Conservation (phyloP, 257 asterid species). For the Ophiorrhiza pumila region DNA sequence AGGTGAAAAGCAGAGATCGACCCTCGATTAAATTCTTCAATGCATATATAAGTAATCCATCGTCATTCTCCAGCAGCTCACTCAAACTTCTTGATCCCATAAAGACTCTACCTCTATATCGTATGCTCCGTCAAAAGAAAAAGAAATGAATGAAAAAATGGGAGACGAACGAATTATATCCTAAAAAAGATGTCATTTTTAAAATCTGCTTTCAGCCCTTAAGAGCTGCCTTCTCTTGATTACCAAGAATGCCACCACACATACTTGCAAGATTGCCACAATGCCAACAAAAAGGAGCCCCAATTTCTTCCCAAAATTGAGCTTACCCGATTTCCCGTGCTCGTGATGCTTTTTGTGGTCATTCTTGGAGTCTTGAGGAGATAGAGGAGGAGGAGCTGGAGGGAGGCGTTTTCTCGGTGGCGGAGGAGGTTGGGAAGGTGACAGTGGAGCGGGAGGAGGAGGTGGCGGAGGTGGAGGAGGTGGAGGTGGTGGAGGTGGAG, state of each 20-base stretch:
- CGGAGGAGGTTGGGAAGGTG: conserved; percentile 26
- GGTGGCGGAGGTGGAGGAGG: conserved; percentile 17
- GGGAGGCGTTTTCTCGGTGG: conserved; percentile 14
- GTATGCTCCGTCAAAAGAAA: conserved; percentile 8
- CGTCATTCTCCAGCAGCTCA: conserved; percentile 15
- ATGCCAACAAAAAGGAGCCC: conserved; percentile 39
- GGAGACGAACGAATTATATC: conserved; percentile 2
- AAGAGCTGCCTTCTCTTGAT: conserved; percentile 37
- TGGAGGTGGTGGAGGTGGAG: conserved; percentile 12
- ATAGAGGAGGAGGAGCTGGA: conserved; percentile 11
- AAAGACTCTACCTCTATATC: conserved; percentile 9
- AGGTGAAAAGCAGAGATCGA: conserved; percentile 35
- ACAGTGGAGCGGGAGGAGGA: conserved; percentile 13
- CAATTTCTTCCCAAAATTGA: conserved; percentile 35
- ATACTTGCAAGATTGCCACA: conserved; percentile 35
- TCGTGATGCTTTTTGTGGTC: background rate
- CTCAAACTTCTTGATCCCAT: background rate
- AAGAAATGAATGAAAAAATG: conserved; percentile 15
- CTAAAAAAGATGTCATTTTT: conserved; percentile 4
- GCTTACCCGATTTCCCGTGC: conserved; percentile 7
- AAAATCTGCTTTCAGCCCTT: conserved; percentile 19
- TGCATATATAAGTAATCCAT: conserved; percentile 11
- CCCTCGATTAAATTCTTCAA: conserved; percentile 25
- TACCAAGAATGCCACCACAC: conserved; percentile 35
- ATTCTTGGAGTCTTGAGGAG: conserved; percentile 11